These are phyloP conservation scores for Pichia sp. DNA, from an alignment of 1,139 yeast species.

Conservation along the genomic window DNA sequence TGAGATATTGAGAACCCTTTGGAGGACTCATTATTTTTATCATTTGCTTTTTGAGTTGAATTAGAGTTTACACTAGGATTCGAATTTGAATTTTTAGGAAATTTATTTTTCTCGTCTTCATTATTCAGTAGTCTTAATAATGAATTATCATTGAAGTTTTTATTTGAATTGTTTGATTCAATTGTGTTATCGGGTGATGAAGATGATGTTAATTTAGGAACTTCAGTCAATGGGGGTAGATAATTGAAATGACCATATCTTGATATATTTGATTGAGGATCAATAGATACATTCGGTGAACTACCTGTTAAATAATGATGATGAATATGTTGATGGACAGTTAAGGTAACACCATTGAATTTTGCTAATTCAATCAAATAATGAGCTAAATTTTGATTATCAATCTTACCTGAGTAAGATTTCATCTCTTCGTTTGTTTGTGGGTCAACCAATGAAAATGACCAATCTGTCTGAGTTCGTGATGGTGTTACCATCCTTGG, in stretches of 20 bases:
- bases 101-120: slow-evolving; percentile 11
- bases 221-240: slow-evolving; percentile 62
- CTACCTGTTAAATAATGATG: slow-evolving; percentile 50
- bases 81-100: not conserved
- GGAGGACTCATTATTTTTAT: slow-evolving; percentile 1
- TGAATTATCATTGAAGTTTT: slow-evolving; percentile 34
- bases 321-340: slow-evolving; percentile 81
- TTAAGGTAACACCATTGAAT: slow-evolving; percentile 50
- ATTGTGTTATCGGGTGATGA: slow-evolving; percentile 33
- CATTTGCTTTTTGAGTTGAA: slow-evolving; percentile 12
- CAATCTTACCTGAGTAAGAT: slow-evolving; percentile 41
- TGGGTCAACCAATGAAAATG: slow-evolving; percentile 25
- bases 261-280: slow-evolving; percentile 51
- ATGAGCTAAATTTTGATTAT: slow-evolving; percentile 47
- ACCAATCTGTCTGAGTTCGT: slow-evolving; percentile 26
- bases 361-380: slow-evolving; percentile 58
- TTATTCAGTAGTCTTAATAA: slow-evolving; percentile 36
- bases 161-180: slow-evolving; percentile 24
- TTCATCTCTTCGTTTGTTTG: slow-evolving; percentile 26
- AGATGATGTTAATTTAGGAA: slow-evolving; percentile 62
- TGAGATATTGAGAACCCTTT: slow-evolving; percentile 8
- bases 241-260: slow-evolving; percentile 68
- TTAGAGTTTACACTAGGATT: not conserved
- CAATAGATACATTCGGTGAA: slow-evolving; percentile 32
- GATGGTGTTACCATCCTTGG: slow-evolving; percentile 21